phyloP scores from a whole-genome alignment of 2,329 filamentous ascomycete species.

The Xylaria hypoxylon region DNA sequence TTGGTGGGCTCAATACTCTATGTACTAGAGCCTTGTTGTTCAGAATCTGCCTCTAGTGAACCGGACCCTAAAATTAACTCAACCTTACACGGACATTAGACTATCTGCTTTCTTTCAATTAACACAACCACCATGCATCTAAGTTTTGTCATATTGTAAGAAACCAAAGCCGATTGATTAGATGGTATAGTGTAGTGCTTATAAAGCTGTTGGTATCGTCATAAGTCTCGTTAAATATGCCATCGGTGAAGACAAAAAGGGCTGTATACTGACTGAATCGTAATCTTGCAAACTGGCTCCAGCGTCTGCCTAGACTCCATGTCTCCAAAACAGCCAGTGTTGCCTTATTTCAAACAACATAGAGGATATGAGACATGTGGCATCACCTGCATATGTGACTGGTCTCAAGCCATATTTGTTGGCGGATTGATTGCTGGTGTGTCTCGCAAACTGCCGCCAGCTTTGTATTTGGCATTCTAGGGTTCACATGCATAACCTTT shows the following conservation, averaged over 20 bases:
- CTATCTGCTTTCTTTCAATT: background rate
- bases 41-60: background rate
- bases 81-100: background rate
- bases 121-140: background rate
- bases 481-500: constrained; percentile 15
- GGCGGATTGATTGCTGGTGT: constrained; percentile 23
- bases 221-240: background rate
- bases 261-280: background rate
- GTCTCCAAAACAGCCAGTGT: constrained; percentile 10
- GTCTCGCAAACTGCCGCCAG: constrained; percentile 5
- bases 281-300: background rate
- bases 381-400: constrained; percentile 7
- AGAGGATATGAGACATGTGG: constrained; percentile 12
- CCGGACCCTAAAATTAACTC: background rate
- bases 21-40: background rate
- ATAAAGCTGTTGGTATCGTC: constrained; percentile 4
- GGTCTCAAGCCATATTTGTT: background rate
- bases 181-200: background rate
- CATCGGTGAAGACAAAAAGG: background rate
- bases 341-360: background rate
- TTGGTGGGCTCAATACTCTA: background rate
- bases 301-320: background rate
- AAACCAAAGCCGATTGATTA: background rate
- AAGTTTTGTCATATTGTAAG: background rate
- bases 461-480: constrained; percentile 24